Evolutionary conservation across 345 rosid species (phyloP).

Genomic region (Sapria himalayana): DNA sequence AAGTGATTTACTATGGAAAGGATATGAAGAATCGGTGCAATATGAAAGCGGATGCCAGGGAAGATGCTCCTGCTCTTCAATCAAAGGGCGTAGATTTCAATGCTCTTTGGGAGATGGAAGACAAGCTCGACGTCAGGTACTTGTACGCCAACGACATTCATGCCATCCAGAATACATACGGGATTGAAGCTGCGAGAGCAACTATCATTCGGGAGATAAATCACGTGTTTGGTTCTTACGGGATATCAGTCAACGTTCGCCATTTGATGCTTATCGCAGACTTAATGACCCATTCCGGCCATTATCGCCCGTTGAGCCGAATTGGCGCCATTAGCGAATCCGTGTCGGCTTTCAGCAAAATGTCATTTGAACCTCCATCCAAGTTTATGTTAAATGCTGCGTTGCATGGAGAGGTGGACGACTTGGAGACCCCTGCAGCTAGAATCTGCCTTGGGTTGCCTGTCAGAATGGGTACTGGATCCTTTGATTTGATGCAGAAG

Average conservation of each 20-base stretch:
- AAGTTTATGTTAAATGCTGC: slow-evolving; percentile 90
- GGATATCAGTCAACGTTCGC: slow-evolving; percentile 55
- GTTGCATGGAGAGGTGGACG: slow-evolving; percentile 38
- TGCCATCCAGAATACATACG: slow-evolving; percentile 52
- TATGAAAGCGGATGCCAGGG: slow-evolving; percentile 29
- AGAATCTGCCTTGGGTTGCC: slow-evolving; percentile 88
- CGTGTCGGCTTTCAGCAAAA: slow-evolving; percentile 59
- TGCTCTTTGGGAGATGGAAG: slow-evolving; percentile 50
- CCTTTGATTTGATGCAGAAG: slow-evolving; percentile 70
- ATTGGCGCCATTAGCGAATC: slow-evolving; percentile 76
- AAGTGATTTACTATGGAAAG: slow-evolving; percentile 62
- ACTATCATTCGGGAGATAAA: slow-evolving; percentile 67
- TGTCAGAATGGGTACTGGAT: slow-evolving; percentile 74
- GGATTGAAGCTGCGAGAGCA: slow-evolving; percentile 94
- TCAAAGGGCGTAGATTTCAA: slow-evolving; percentile 55
- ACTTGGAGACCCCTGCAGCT: slow-evolving; percentile 68
- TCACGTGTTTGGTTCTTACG: slow-evolving; percentile 61
- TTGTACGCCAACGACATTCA: slow-evolving; percentile 65
- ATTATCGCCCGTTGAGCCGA: slow-evolving; percentile 82
- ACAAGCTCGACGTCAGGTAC: slow-evolving; percentile 50
- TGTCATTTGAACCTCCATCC: slow-evolving; percentile 85
- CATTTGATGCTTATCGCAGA: slow-evolving; percentile 76
- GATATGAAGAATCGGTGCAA: slow-evolving; percentile 46
- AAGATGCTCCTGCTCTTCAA: slow-evolving; percentile 41
- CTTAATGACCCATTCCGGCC: slow-evolving; percentile 72